phyloP scores from a whole-genome alignment of 2,329 filamentous ascomycete genomes.

The Acephala macrosclerotiorum region DNA sequence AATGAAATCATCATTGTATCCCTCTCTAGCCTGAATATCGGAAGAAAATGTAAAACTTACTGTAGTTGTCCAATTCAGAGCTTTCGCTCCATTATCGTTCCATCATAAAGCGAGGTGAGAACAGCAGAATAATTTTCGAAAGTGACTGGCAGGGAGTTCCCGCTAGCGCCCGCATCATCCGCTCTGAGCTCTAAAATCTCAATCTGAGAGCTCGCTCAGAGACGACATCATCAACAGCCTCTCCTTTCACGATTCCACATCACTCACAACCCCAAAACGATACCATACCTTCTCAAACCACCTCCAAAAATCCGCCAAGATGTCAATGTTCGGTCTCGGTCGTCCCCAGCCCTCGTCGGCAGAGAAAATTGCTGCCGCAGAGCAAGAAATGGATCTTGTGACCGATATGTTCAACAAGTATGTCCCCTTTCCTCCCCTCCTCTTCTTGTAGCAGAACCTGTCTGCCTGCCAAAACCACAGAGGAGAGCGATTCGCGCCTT shows the following conservation, averaged over 20 bases:
- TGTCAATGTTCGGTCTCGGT: conserved; percentile 78
- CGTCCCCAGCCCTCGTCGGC: conserved; percentile 89
- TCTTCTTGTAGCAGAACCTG: too few relatives aligned
- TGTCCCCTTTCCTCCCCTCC: conserved; percentile 31
- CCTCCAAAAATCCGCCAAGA: conserved; percentile 48
- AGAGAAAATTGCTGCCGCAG: conserved; percentile 96
- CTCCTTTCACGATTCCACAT: conserved; percentile 13
- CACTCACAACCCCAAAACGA: not conserved
- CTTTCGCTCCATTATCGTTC: conserved; percentile 7
- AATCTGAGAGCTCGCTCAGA: not conserved
- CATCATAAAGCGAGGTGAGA: not conserved
- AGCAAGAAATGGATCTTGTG: conserved; percentile 97
- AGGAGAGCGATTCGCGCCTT: too few relatives aligned
- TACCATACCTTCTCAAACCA: not conserved
- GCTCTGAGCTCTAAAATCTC: conserved; percentile 35
- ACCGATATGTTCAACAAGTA: conserved; percentile 99
- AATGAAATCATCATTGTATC: conserved; percentile 57
- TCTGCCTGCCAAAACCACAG: too few relatives aligned
- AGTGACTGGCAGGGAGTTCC: not conserved
- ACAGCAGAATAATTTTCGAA: conserved; percentile 25
- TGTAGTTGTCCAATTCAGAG: conserved; percentile 9
- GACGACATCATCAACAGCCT: conserved; percentile 17
- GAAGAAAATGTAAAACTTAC: conserved; percentile 26
- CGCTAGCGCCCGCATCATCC: conserved; percentile 32
- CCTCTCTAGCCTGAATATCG: conserved; percentile 1